phyloP scores from a whole-genome alignment of 2,329 filamentous ascomycete species.

The Xenoacremonium recifei region DNA sequence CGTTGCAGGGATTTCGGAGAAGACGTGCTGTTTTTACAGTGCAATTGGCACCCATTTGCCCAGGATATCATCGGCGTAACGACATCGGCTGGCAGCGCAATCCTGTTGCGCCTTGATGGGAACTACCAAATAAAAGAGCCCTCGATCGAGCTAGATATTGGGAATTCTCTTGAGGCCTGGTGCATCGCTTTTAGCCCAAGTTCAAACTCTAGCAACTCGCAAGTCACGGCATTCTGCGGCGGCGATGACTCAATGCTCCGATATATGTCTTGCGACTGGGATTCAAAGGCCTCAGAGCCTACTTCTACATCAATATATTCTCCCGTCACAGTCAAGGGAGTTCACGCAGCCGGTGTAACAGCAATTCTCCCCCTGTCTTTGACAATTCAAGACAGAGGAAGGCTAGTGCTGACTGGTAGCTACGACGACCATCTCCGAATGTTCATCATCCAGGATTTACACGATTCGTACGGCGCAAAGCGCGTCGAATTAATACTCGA shows the following conservation, averaged over 20 bases:
- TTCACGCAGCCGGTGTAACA: conserved; percentile 81
- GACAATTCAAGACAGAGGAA: conserved; percentile 39
- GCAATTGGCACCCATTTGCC: conserved; percentile 66
- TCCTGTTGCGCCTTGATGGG: conserved; percentile 49
- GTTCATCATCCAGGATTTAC: conserved; percentile 47
- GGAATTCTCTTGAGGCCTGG: conserved; percentile 70
- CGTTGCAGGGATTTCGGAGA: conserved; percentile 50
- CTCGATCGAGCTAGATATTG: conserved; percentile 37
- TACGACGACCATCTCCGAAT: conserved; percentile 86
- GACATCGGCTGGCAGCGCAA: conserved; percentile 65
- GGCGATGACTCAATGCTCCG: conserved; percentile 71
- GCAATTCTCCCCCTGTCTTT: conserved; percentile 71
- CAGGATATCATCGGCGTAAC: conserved; percentile 63
- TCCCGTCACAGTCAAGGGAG: conserved; percentile 37
- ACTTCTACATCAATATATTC: conserved; percentile 22
- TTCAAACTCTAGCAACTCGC: conserved; percentile 15
- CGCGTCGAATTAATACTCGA: conserved; percentile 58
- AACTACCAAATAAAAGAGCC: conserved; percentile 37
- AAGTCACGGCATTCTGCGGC: conserved; percentile 60
- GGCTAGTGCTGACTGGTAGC: conserved; percentile 77
- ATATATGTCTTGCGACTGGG: conserved; percentile 37
- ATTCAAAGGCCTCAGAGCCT: conserved; percentile 8
- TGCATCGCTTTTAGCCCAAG: conserved; percentile 57
- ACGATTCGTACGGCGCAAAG: conserved; percentile 38
- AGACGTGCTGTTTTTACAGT: conserved; percentile 66